Evolutionary conservation across 2,329 filamentous ascomycete genomes (phyloP).

Genomic region (Sporothrix humicola): DNA sequence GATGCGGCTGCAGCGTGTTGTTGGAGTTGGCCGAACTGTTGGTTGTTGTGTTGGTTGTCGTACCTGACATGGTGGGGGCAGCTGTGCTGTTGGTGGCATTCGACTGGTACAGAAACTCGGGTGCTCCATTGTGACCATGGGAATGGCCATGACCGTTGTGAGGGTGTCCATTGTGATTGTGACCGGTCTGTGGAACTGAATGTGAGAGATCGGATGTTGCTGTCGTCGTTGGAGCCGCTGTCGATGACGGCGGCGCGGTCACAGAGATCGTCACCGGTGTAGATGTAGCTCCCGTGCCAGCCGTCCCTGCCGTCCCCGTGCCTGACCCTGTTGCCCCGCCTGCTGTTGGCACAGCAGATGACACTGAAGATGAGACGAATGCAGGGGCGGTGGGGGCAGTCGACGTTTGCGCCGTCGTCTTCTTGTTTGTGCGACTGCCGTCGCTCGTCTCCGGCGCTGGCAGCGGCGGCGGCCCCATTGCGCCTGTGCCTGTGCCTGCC

Average conservation of each 20-base stretch:
- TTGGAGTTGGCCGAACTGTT: not conserved
- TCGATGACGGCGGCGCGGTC: not conserved
- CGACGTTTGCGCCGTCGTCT: not conserved
- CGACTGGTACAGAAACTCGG: not conserved
- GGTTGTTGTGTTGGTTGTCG: not conserved
- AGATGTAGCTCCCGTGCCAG: not conserved
- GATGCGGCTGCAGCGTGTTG: not conserved
- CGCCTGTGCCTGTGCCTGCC: not conserved
- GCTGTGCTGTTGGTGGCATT: not conserved
- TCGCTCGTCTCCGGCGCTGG: too few species aligned
- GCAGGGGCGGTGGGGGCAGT: not conserved
- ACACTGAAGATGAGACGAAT: not conserved
- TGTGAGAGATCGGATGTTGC: not conserved
- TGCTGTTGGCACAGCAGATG: not conserved
- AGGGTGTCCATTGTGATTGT: not conserved
- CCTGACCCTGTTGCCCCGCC: not conserved
- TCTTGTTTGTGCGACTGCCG: too few species aligned
- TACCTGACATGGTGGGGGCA: not conserved
- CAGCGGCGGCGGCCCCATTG: conserved; percentile 12
- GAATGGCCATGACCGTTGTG: too few species aligned
- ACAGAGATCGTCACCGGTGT: not conserved
- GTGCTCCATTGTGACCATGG: not conserved
- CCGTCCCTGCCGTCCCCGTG: not conserved
- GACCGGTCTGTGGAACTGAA: not conserved
- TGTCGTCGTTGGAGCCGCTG: not conserved